Evolutionary conservation across 805 yeast species (phyloP).

Genomic region (Sungouiozyma ichnusensis): DNA sequence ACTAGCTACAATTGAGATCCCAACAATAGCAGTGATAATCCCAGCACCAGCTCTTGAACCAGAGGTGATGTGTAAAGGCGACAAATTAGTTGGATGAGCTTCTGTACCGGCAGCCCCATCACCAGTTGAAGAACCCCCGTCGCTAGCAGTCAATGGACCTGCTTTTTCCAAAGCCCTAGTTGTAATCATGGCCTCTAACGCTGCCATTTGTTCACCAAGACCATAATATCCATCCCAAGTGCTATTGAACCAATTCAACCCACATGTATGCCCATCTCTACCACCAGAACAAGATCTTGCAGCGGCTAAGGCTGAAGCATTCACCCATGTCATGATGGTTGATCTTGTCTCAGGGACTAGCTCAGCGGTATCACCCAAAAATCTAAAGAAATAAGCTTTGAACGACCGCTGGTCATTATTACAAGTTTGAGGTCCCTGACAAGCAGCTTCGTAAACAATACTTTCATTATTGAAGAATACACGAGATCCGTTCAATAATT

Average conservation of each 20-base stretch:
- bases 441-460: slow-evolving; percentile 73
- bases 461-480: slow-evolving; percentile 43
- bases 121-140: slow-evolving; percentile 66
- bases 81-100: slow-evolving; percentile 27
- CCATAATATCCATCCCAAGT: slow-evolving; percentile 67
- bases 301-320: slow-evolving; percentile 56
- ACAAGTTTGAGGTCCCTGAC: slow-evolving; percentile 58
- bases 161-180: slow-evolving; percentile 29
- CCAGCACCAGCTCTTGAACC: slow-evolving; percentile 62
- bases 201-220: slow-evolving; percentile 84
- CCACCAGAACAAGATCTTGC: slow-evolving; percentile 84
- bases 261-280: slow-evolving; percentile 80
- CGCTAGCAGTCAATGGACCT: slow-evolving; percentile 50
- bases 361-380: slow-evolving; percentile 62
- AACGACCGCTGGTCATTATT: slow-evolving; percentile 86
- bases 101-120: slow-evolving; percentile 59
- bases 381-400: slow-evolving; percentile 72
- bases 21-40: slow-evolving; percentile 49
- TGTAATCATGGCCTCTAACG: slow-evolving; percentile 53
- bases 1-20: slow-evolving; percentile 34
- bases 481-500: slow-evolving; percentile 43
- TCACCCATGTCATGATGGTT: slow-evolving; percentile 27
- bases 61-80: slow-evolving; percentile 33
- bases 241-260: slow-evolving; percentile 57
- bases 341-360: slow-evolving; percentile 47